A percentile compares a stretch with the other conserved stretches of the same genome.
phyloP scores from a whole-genome alignment of 2,329 filamentous ascomycete genomes.

The Stemphylium lycopersici region DNA sequence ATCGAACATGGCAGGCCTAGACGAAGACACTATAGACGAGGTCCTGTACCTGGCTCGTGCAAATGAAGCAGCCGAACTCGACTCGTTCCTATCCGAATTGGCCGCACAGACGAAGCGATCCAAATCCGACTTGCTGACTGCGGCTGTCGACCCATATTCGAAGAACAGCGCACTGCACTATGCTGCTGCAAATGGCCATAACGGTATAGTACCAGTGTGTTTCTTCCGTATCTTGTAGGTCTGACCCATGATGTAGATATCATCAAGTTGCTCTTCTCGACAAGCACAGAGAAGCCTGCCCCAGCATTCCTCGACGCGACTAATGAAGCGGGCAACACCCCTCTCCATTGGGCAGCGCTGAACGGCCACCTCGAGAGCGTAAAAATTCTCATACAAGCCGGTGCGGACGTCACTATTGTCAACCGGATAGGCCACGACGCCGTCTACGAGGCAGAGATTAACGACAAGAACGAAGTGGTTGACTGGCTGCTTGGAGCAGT shows the following conservation, averaged over 20 bases:
- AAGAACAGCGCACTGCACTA: conserved; percentile 86
- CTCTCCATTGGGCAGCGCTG: conserved; percentile 90
- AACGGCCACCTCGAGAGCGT: conserved; percentile 85
- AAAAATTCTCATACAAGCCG: conserved; percentile 74
- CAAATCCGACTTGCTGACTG: conserved; percentile 67
- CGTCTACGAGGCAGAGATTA: conserved; percentile 58
- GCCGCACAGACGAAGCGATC: conserved; percentile 66
- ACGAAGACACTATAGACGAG: conserved; percentile 85
- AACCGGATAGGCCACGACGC: conserved; percentile 81
- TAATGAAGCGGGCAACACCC: conserved; percentile 87
- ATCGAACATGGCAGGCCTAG: conserved; percentile 32
- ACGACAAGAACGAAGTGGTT: conserved; percentile 57
- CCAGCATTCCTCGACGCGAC: conserved; percentile 66
- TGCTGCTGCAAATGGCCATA: conserved; percentile 87
- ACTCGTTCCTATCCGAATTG: conserved; percentile 63
- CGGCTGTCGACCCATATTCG: conserved; percentile 74
- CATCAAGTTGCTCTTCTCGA: conserved; percentile 49
- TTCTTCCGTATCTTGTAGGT: conserved; percentile 1
- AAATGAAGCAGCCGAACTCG: conserved; percentile 75
- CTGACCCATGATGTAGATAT: conserved; percentile 39
- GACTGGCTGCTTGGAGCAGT: conserved; percentile 56
- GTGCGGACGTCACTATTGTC: conserved; percentile 76
- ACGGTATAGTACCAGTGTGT: conserved; percentile 59
- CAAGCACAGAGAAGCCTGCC: conserved; percentile 29
- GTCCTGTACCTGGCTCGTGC: conserved; percentile 84